Base-by-base conservation (phyloP, 1,284 basidiomycete species). In the Xanthoconium separans region DNA sequence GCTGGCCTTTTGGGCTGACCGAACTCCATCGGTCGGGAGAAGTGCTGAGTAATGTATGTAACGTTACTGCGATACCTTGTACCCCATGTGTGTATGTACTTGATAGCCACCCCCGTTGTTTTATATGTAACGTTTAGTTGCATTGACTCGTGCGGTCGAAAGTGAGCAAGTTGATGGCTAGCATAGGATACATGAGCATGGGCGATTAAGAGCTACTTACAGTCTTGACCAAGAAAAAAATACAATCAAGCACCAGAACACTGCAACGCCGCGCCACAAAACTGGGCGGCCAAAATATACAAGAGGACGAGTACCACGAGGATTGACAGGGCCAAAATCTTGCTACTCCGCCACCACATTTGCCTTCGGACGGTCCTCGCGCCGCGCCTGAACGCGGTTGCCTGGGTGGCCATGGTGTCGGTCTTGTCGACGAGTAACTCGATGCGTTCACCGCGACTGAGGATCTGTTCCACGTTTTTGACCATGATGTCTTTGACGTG, bases 401-500 rank as follows among this genome's bases (percentile, higher is more conserved):
- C 94, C 72, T 99, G 95, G 29, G 87, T 89, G 3, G 93, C 92
- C 82, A 98, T 93, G 55, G 84, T 91, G 70, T 98, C 95, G 31
- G 96, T 99, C 80, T 98, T 95, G 78, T 98, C 94, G 43, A 99
- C 91, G 41, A 99, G 81, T 20, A 98, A 78, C 69, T 98, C 96
- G 64, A 99, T 94, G 53, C 96, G 81, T 71, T 99, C 97, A 9
- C 96, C 97, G 40, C 97, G 81, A 54, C 84, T 89, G 39, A 99
- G 81, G 62, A 99, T 97, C 72, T 94, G 90, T 72, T 95, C 93
- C 56, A 96, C 93, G 69, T 95, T 95, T 72, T 95, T 91, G 39
- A 97, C 95, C 94, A 98, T 97, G 73, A 98, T 94, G 64, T 96
- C 91, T 73, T 98, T 98, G 46, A 96, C 94, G 64, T 95, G 90